These are phyloP conservation scores for Vanrija sp. DNA, from an alignment of 1,284 basidiomycete species.

Conservation along the genomic window DNA sequence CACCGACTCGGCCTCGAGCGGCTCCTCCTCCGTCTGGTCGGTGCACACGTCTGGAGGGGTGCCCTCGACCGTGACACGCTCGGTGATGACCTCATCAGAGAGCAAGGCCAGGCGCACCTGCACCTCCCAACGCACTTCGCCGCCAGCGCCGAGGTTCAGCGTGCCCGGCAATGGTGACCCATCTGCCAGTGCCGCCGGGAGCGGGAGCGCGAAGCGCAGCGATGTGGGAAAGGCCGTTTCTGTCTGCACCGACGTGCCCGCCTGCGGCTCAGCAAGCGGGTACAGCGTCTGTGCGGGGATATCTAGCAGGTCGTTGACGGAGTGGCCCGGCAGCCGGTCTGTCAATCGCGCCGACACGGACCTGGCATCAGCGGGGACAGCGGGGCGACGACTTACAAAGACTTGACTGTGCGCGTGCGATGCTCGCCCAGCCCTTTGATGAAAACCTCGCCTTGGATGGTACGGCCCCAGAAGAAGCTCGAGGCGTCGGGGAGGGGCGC, in stretches of 20 bases:
- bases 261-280: constrained; percentile 8
- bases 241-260: constrained; percentile 4
- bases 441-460: constrained; percentile 44
- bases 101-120: constrained; percentile 24
- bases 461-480: constrained; percentile 43
- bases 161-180: constrained; percentile 31
- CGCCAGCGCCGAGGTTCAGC: constrained; percentile 31
- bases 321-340: constrained; percentile 26
- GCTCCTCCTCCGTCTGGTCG: constrained; percentile 7
- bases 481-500: constrained; percentile 41
- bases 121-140: constrained; percentile 32
- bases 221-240: constrained; percentile 25
- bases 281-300: constrained; percentile 25
- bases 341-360: constrained; percentile 26
- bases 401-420: constrained; percentile 24
- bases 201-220: constrained; percentile 36
- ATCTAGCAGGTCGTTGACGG: constrained; percentile 23
- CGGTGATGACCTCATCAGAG: constrained; percentile 21
- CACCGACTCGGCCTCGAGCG: constrained; percentile 26
- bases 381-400: constrained; percentile 25
- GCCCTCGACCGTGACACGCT: constrained; percentile 34
- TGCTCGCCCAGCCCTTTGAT: constrained; percentile 43
- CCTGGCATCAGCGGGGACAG: constrained; percentile 16
- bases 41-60: constrained; percentile 27
- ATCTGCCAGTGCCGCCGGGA: constrained; percentile 20